Evolutionary conservation across 163 green algal genomes (phyloP), one percentile per base, ranked within the genome.

Genomic region (Prototheca cutis): DNA sequence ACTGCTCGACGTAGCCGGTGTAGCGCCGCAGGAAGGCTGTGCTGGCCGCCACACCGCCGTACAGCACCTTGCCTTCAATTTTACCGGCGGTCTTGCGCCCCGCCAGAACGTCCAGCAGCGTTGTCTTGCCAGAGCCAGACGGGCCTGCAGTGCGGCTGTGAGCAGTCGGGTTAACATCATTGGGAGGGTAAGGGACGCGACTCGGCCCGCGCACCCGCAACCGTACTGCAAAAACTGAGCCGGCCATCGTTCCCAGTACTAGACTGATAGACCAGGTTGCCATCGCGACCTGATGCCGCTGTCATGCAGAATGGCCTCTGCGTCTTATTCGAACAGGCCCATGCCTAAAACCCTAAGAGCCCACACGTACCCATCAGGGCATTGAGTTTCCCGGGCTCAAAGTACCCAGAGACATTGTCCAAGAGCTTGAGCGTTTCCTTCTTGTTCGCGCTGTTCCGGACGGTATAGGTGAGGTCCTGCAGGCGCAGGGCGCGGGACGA

Each of bases 81-180:
- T 25, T 17, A 4, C 69, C 69, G n/a, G 36, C 19, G 4, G 74
- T 87, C 53, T 86, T 87, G 56, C 71, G 71, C 6, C 83, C 80
- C 21, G 82, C 75, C 25, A 89, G 60, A 18, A 85, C 67, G 58
- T 90, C 82, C 67, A 93, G 76, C 23, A 94, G 71, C 0, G 85
- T 91, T 3, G 81, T 89, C 77, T 93, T 92, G 62, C 84, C 82
- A 28, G 49, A 56, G 1, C 49, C 49, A 17, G 49, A 56, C 8
- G 49, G 49, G 10, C 49, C 49, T 34, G 42, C 42, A n/a, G n/a
- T n/a, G n/a, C n/a, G n/a, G n/a, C n/a, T n/a, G n/a, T n/a, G 42
- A 25, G 42, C 17, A 23, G 42, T 51, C 42, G 42, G n/a, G n/a
- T n/a, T n/a, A n/a, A n/a, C n/a, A n/a, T n/a, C n/a, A n/a, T n/a